Evolutionary conservation across 192 early-diverging fungal species (phyloP).

Genomic region (Podila epigama): DNA sequence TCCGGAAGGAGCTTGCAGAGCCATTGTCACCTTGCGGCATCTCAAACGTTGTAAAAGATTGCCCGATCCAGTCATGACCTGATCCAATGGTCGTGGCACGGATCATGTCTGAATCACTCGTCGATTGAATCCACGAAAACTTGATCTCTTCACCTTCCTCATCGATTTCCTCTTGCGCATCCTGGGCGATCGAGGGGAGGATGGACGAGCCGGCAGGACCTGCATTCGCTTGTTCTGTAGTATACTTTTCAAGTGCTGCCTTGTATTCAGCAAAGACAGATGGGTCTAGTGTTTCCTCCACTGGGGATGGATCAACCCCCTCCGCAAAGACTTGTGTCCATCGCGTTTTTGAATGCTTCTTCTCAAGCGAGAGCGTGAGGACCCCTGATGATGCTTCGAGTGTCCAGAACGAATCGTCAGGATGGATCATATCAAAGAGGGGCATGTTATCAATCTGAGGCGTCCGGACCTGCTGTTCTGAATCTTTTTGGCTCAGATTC

Average conservation of each 20-base stretch:
- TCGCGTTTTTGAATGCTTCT: slow-evolving; percentile 62
- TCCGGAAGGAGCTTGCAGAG: slow-evolving; percentile 24
- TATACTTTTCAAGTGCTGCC: slow-evolving; percentile 67
- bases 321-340: slow-evolving; percentile 79
- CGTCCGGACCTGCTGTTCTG: slow-evolving; percentile 2
- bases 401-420: slow-evolving; percentile 72
- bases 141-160: slow-evolving; percentile 50
- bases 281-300: slow-evolving; percentile 68
- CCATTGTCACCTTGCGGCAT: slow-evolving; percentile 22
- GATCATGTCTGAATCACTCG: slow-evolving; percentile 47
- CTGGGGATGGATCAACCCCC: slow-evolving; percentile 50
- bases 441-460: slow-evolving; percentile 33
- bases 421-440: slow-evolving; percentile 56
- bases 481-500: slow-evolving; percentile 6
- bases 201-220: slow-evolving; percentile 18
- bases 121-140: slow-evolving; percentile 52
- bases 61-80: slow-evolving; percentile 70
- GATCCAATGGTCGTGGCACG: slow-evolving; percentile 55
- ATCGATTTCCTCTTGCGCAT: slow-evolving; percentile 51
- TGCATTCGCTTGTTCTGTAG: slow-evolving; percentile 50
- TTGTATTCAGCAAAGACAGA: slow-evolving; percentile 66
- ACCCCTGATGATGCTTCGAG: slow-evolving; percentile 62
- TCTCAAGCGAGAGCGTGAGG: slow-evolving; percentile 69
- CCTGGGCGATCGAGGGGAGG: slow-evolving; percentile 15
- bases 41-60: slow-evolving; percentile 37